Evolutionary conservation across 805 yeast genomes (phyloP).

Genomic region (Starmerella asiatica): DNA sequence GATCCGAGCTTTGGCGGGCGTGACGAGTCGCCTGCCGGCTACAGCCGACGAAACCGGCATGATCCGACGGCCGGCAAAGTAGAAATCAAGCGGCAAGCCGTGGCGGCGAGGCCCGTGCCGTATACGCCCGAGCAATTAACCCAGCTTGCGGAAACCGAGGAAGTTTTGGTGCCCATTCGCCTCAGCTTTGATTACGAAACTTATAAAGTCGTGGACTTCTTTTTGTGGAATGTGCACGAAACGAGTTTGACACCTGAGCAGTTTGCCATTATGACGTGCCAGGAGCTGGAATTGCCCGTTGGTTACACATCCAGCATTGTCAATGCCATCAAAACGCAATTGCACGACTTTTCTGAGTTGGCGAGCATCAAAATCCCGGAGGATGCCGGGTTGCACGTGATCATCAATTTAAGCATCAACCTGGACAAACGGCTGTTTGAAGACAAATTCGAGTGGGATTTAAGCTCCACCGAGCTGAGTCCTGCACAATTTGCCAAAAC

Average conservation of each 20-base stretch:
- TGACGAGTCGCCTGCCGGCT: slow-evolving; percentile 7
- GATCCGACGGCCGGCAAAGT: slow-evolving; percentile 20
- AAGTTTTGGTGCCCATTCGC: slow-evolving; percentile 50
- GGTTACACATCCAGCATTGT: slow-evolving; percentile 49
- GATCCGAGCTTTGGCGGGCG: slow-evolving; percentile 23
- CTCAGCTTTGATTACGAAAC: slow-evolving; percentile 47
- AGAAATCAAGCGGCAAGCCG: slow-evolving; percentile 30
- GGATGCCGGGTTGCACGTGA: slow-evolving; percentile 55
- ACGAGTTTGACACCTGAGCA: slow-evolving; percentile 55
- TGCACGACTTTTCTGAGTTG: slow-evolving; percentile 57
- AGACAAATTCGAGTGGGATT: slow-evolving; percentile 92
- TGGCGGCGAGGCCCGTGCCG: slow-evolving; percentile 29
- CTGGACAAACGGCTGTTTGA: slow-evolving; percentile 72
- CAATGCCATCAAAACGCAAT: slow-evolving; percentile 61
- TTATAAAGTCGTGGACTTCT: slow-evolving; percentile 44
- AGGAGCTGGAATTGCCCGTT: slow-evolving; percentile 69
- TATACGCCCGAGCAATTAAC: slow-evolving; percentile 28
- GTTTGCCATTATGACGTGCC: slow-evolving; percentile 60
- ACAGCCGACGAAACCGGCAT: slow-evolving; percentile 9
- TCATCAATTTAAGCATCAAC: slow-evolving; percentile 69
- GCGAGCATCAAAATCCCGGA: slow-evolving; percentile 54
- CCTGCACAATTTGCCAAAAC: slow-evolving; percentile 76
- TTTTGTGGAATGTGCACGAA: slow-evolving; percentile 64
- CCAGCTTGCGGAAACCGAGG: slow-evolving; percentile 32
- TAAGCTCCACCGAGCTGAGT: slow-evolving; percentile 36